Base-by-base conservation (phyloP, 176 grass and related monocot species). In the Themeda triandra region DNA sequence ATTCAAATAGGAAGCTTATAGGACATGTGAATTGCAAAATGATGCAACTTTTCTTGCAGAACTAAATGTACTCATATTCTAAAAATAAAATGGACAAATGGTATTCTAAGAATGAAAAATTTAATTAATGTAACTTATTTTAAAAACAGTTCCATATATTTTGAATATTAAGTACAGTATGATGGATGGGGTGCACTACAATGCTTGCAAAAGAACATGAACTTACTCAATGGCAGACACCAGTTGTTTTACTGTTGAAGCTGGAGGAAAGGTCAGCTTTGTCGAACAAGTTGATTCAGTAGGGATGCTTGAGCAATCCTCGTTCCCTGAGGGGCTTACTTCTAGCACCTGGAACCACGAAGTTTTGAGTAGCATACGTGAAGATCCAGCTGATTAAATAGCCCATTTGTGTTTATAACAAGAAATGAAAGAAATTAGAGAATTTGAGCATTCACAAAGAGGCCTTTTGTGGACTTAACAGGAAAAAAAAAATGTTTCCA, bases 201-300 rank as follows among this genome's bases (percentile, higher is more conserved):
- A 35, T 30, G 64, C 9, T 58, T 45, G 62, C 27, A 35, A 82
- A 68, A 51, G 19, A 60, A 83, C 35, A 86, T 0, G 17, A 82
- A 93, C 92, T 93, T 89, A 98, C 96, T 98, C 91, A 40, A 98
- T 83, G 39, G 89, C 91, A 67, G 85, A 73, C 83, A 88, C 85
- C 85, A 98, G 89, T 78, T 95, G 96, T 88, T 87, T 98, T 74
- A 90, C 80, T 53, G 80, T 42, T 80, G 91, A 95, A 86, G 69
- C 48, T 75, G 85, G 79, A 92, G 92, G 92, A 83, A 95, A 85
- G 69, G 66, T 64, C 53, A 76, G 6, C 53, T 93, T 87, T 87
- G 64, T 46, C 48, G 83, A 63, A 73, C 82, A 66, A 84, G 29
- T 86, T 75, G 63, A 70, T 13, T 79, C 69, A 4, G 31, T 17